A percentile compares a stretch with the other conserved stretches of the same genome.
Conservation (phyloP, 139 green algal genomes). For the Klebsormidium nitens region DNA sequence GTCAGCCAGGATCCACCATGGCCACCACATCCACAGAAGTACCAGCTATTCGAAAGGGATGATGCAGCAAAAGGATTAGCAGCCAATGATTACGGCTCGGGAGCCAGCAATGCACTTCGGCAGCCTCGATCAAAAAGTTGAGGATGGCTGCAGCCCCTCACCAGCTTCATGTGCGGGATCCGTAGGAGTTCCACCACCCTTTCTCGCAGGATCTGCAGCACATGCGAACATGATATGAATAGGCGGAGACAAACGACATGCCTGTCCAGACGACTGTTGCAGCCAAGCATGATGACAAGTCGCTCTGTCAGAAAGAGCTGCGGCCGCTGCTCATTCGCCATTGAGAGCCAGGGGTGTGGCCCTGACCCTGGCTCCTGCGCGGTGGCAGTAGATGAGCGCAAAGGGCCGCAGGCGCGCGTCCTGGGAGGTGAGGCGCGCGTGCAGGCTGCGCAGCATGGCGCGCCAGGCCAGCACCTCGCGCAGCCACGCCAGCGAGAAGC, state of each 20-base stretch:
- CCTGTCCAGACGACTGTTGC: not conserved
- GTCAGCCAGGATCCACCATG: too few relatives aligned
- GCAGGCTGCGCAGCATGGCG: not conserved
- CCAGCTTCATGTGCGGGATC: too few relatives aligned
- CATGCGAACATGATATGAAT: not conserved
- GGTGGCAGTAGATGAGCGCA: conserved; percentile 4
- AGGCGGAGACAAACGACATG: not conserved
- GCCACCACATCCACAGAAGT: too few relatives aligned
- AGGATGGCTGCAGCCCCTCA: not conserved
- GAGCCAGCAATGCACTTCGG: not conserved
- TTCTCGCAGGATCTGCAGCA: not conserved
- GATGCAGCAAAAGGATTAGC: not conserved
- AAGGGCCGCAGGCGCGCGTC: not conserved
- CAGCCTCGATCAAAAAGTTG: not conserved
- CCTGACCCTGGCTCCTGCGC: not conserved
- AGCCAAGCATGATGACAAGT: not conserved
- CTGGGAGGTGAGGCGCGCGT: not conserved
- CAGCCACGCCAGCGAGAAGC: not conserved
- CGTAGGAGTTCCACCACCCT: not conserved
- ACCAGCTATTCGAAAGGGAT: not conserved
- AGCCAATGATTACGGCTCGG: not conserved
- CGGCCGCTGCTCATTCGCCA: too few relatives aligned
- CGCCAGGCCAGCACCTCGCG: not conserved
- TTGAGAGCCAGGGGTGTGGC: too few relatives aligned
- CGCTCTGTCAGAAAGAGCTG: not conserved